Conservation (phyloP, 495 filamentous ascomycete genomes). For the Hypoxylon fragiforme region DNA sequence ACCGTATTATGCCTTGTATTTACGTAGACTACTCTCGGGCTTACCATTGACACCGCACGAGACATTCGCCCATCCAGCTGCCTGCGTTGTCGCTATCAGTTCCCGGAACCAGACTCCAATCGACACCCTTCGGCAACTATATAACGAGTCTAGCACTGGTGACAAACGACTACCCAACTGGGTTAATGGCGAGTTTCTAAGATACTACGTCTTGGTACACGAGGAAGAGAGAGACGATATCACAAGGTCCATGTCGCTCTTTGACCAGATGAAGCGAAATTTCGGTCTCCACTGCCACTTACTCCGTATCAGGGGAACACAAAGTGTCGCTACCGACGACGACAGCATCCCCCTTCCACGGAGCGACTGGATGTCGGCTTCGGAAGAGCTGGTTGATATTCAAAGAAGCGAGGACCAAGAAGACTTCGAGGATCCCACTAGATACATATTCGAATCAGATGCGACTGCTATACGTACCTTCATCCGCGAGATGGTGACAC, state of each 20-base stretch:
- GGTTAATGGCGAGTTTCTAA: conserved; percentile 84
- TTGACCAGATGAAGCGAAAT: conserved; percentile 97
- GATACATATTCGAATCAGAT: conserved; percentile 90
- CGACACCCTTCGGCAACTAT: conserved; percentile 80
- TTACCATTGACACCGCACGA: conserved; percentile 79
- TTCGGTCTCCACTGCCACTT: conserved; percentile 96
- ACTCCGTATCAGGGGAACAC: conserved; percentile 77
- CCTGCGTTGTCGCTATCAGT: conserved; percentile 94
- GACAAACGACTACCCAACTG: conserved; percentile 71
- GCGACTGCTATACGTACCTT: conserved; percentile 82
- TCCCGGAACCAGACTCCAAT: conserved; percentile 80
- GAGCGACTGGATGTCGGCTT: conserved; percentile 85
- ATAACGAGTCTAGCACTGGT: conserved; percentile 72
- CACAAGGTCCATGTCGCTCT: conserved; percentile 79
- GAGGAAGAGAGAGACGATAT: conserved; percentile 95
- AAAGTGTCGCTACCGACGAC: conserved; percentile 88
- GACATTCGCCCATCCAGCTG: conserved; percentile 91
- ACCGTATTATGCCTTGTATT: conserved; percentile 77
- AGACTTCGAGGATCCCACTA: conserved; percentile 69
- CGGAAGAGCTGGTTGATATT: conserved; percentile 78
- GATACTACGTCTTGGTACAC: conserved; percentile 97
- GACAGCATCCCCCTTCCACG: conserved; percentile 79
- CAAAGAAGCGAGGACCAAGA: conserved; percentile 59
- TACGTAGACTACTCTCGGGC: conserved; percentile 80
- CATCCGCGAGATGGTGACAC: conserved; percentile 88